Percentiles rank a stretch among this genome's conserved stretches.
Evolutionary conservation across 495 filamentous ascomycete genomes (phyloP).

Genomic region (Podospora conica): DNA sequence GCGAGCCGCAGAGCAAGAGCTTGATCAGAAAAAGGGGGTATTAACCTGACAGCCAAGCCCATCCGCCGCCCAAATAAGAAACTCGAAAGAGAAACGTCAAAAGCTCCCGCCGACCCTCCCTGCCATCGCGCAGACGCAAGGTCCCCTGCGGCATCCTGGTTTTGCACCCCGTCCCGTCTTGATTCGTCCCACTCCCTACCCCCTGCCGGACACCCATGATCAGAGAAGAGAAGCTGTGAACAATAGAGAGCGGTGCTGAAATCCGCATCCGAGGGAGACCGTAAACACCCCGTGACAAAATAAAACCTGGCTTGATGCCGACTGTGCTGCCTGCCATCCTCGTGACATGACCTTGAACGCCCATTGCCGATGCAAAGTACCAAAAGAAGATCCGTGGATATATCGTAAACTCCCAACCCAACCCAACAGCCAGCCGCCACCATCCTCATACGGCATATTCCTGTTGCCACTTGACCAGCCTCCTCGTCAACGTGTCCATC

Average conservation of each 20-base stretch:
- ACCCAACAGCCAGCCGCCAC: background rate
- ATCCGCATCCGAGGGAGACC: background rate
- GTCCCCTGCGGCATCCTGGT: background rate
- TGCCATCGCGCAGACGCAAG: background rate
- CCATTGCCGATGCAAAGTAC: background rate
- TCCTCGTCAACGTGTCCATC: constrained; percentile 73
- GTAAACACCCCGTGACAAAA: background rate
- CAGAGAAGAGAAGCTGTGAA: background rate
- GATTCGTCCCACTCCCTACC: background rate
- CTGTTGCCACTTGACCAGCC: constrained; percentile 74
- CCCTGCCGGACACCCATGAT: background rate
- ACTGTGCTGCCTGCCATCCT: background rate
- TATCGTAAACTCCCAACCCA: background rate
- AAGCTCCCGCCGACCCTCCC: background rate
- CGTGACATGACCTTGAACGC: background rate
- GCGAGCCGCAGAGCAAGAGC: background rate
- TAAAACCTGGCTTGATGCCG: background rate
- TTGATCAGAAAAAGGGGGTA: constrained; percentile 3
- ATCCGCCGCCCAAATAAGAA: background rate
- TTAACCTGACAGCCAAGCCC: background rate
- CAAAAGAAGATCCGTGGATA: background rate
- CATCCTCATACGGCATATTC: constrained; percentile 34
- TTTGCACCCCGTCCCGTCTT: background rate
- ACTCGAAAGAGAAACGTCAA: background rate
- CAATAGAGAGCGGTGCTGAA: background rate